phyloP scores from a whole-genome alignment of 257 asterid genomes.

The Solanum stenotomum region DNA sequence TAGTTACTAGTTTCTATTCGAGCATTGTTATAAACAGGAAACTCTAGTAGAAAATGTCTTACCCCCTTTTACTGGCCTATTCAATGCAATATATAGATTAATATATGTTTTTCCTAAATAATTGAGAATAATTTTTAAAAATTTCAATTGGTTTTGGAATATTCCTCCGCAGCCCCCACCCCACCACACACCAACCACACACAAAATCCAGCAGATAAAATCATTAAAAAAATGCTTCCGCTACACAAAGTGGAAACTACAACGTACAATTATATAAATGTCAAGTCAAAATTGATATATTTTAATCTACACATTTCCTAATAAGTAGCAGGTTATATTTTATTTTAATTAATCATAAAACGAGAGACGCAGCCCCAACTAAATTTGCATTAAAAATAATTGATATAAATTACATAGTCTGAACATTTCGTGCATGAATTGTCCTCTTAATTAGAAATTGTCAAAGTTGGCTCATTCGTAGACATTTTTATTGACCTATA shows the following conservation, averaged over 20 bases:
- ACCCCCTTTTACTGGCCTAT: background rate
- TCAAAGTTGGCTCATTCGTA: background rate
- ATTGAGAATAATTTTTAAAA: background rate
- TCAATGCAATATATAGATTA: background rate
- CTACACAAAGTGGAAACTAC: background rate
- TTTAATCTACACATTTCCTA: background rate
- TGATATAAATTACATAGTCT: background rate
- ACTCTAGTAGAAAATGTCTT: background rate
- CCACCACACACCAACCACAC: background rate
- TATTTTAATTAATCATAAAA: background rate
- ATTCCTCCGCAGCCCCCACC: background rate
- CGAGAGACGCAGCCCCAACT: background rate
- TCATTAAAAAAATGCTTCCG: background rate
- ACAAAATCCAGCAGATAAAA: background rate
- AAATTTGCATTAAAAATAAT: background rate
- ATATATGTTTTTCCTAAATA: background rate
- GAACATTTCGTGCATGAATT: background rate
- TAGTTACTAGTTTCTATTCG: background rate
- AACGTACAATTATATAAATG: background rate
- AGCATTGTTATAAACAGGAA: background rate
- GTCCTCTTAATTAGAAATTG: background rate
- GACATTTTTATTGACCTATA: background rate
- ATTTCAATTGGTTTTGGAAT: background rate
- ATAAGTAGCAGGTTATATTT: background rate
- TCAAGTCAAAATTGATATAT: background rate